Percentiles rank a stretch among this genome's conserved stretches.
These are phyloP conservation scores for Termitomyces sp. DNA, from an alignment of 768 basidiomycete genomes.

Conservation along the genomic window DNA sequence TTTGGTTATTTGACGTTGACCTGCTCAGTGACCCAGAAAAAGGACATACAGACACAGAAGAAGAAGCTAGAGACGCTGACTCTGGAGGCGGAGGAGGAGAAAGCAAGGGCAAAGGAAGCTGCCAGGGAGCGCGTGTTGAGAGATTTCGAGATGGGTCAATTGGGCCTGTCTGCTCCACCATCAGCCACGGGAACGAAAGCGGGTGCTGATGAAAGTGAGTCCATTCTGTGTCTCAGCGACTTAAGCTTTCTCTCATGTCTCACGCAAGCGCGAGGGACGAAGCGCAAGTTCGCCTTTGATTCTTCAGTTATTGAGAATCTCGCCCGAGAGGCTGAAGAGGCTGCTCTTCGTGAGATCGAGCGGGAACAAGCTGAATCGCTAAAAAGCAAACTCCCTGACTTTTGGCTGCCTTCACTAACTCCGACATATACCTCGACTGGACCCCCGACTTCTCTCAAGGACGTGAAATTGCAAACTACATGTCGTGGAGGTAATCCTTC, in stretches of 20 bases:
- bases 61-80: slow-evolving; percentile 67
- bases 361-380: slow-evolving; percentile 80
- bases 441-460: slow-evolving; percentile 59
- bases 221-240: not conserved
- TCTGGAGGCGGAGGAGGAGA: slow-evolving; percentile 78
- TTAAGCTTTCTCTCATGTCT: not conserved
- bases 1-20: slow-evolving; percentile 3
- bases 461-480: slow-evolving; percentile 83
- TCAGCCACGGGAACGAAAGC: slow-evolving; percentile 33
- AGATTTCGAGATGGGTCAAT: slow-evolving; percentile 87
- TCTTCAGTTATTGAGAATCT: slow-evolving; percentile 62
- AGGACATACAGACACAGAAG: slow-evolving; percentile 90
- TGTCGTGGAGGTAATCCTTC: slow-evolving; percentile 78
- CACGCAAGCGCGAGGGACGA: not conserved
- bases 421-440: slow-evolving; percentile 69
- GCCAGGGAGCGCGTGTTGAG: slow-evolving; percentile 84
- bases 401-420: slow-evolving; percentile 93
- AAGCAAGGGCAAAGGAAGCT: slow-evolving; percentile 54
- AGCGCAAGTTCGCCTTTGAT: slow-evolving; percentile 41
- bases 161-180: slow-evolving; percentile 52
- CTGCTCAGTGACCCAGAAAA: slow-evolving; percentile 75
- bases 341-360: slow-evolving; percentile 77
- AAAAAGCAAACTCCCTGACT: slow-evolving; percentile 88
- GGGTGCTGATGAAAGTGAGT: slow-evolving; percentile 28
- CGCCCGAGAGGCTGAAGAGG: slow-evolving; percentile 81